Conservation (phyloP, 495 filamentous ascomycete species). For the Aspergillus sclerotioniger region DNA sequence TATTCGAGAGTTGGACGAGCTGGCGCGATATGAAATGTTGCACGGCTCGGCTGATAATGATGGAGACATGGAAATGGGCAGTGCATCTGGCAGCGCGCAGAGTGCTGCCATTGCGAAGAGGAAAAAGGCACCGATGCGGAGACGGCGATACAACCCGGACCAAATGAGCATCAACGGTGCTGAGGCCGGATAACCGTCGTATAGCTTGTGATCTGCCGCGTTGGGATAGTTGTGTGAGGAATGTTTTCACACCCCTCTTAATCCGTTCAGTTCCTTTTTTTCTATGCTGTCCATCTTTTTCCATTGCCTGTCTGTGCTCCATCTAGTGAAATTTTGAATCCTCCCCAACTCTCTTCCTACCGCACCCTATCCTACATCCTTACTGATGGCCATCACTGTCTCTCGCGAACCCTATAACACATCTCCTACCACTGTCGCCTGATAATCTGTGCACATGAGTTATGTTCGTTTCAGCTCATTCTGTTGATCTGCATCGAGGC, state of each 20-base stretch:
- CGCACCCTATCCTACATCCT: not conserved
- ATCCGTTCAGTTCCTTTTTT: slow-evolving; percentile 8
- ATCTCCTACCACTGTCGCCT: not conserved
- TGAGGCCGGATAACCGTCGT: slow-evolving; percentile 23
- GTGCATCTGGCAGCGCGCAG: slow-evolving; percentile 24
- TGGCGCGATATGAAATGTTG: slow-evolving; percentile 45
- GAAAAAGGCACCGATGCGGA: slow-evolving; percentile 53
- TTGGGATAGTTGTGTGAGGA: slow-evolving; percentile 5
- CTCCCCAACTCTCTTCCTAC: not conserved
- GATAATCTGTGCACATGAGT: slow-evolving; percentile 1
- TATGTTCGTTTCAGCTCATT: slow-evolving; percentile 8
- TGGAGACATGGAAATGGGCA: slow-evolving; percentile 43
- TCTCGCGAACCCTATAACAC: not conserved
- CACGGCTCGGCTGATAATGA: slow-evolving; percentile 47
- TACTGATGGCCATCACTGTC: not conserved
- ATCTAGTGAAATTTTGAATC: not conserved
- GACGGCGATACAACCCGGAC: slow-evolving; percentile 40
- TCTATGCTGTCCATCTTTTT: slow-evolving; percentile 17
- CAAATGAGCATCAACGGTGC: slow-evolving; percentile 40
- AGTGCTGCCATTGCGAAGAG: slow-evolving; percentile 41
- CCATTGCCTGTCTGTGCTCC: slow-evolving; percentile 5
- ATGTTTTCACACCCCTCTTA: not conserved
- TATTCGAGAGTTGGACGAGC: slow-evolving; percentile 80
- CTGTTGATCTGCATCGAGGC: slow-evolving; percentile 24
- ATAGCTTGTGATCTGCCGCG: not conserved